These are phyloP conservation scores for Penicillium mononematosum DNA, from an alignment of 495 filamentous ascomycete species.

Conservation along the genomic window DNA sequence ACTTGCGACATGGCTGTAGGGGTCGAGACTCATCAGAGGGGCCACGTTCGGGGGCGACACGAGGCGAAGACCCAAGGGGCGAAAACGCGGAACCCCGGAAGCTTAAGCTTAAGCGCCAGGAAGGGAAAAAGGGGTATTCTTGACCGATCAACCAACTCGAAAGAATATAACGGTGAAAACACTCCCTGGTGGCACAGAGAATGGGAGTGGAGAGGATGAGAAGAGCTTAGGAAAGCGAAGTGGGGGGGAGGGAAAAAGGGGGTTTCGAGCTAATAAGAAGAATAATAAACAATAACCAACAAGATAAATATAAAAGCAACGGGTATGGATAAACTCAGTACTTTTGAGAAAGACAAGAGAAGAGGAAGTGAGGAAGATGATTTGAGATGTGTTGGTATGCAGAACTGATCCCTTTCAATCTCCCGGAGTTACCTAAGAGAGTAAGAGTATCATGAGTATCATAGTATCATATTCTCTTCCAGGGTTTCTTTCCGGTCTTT, in stretches of 20 bases:
- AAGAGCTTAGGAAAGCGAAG: conserved; percentile 11
- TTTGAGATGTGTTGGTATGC: conserved; percentile 4
- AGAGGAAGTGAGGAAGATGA: neutral
- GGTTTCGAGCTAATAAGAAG: conserved; percentile 4
- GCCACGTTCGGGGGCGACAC: conserved; percentile 20
- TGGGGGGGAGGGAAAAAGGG: conserved; percentile 6
- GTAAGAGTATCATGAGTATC: neutral
- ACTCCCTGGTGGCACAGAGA: neutral
- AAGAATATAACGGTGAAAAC: neutral
- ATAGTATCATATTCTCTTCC: neutral
- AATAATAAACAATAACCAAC: neutral
- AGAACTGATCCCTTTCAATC: conserved; percentile 5
- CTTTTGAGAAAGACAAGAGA: neutral
- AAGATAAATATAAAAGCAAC: neutral
- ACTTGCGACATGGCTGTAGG: conserved; percentile 42
- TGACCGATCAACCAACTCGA: conserved; percentile 19
- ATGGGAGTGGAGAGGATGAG: neutral
- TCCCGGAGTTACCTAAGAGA: neutral
- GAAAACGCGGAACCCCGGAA: conserved; percentile 26
- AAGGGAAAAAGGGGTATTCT: conserved; percentile 15
- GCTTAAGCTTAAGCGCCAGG: conserved; percentile 25
- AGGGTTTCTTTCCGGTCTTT: neutral
- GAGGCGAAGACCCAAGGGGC: conserved; percentile 20
- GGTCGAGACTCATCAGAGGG: conserved; percentile 31
- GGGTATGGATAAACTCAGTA: neutral